phyloP scores from a whole-genome alignment of 352 stramenopile genomes.

The Blastocystis sp. region DNA sequence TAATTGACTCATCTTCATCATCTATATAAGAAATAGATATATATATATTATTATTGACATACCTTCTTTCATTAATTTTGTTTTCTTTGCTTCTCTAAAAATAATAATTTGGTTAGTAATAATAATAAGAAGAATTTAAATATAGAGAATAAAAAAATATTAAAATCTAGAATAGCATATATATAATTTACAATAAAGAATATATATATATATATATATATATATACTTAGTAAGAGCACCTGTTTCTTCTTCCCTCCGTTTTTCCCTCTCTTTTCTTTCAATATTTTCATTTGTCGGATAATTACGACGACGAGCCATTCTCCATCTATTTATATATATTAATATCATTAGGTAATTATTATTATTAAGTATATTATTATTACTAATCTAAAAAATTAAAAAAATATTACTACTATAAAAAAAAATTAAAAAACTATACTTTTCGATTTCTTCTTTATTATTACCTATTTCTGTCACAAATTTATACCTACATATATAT shows the following conservation, averaged over 20 bases:
- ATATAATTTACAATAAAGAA: not conserved
- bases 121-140: too few species aligned
- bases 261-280: constrained; percentile 7
- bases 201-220: not conserved
- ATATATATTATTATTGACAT: not conserved
- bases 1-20: too few species aligned
- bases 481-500: constrained; percentile 8
- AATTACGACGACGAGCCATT: constrained; percentile 13
- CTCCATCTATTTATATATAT: constrained; percentile 18
- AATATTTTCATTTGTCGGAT: constrained; percentile 13
- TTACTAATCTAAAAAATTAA: too few species aligned
- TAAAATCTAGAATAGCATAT: not conserved
- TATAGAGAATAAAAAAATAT: not conserved
- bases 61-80: not conserved
- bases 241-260: not conserved
- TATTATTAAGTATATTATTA: too few species aligned
- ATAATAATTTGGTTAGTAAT: too few species aligned
- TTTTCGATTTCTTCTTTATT: constrained; percentile 28
- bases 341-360: too few species aligned
- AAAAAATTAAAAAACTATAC: not conserved
- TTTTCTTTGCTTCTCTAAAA: not conserved
- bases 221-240: not conserved
- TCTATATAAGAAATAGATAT: too few species aligned
- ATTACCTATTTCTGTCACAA: constrained; percentile 18
- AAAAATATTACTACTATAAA: too few species aligned